Percentiles rank a stretch among this genome's conserved stretches.
Conservation (phyloP, 2,329 filamentous ascomycete genomes). For the Sphaerulina vaccinii region DNA sequence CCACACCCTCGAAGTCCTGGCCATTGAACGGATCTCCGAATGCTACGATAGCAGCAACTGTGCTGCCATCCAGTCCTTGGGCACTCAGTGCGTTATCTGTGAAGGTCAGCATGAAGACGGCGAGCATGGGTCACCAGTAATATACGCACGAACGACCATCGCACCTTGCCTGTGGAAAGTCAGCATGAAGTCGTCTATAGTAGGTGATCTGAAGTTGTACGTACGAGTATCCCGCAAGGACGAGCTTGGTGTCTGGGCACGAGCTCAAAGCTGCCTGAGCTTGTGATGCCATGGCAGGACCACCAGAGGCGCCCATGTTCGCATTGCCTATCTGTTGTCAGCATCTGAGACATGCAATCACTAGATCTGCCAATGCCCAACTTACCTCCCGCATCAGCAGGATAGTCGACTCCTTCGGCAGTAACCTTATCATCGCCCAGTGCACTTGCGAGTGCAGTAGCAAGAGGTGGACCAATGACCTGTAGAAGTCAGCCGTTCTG, state of each 20-base stretch:
- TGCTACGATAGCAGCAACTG: slow-evolving; percentile 30
- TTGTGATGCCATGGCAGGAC: slow-evolving; percentile 20
- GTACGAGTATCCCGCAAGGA: slow-evolving; percentile 25
- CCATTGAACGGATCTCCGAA: slow-evolving; percentile 34
- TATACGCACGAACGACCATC: neutral
- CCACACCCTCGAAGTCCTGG: slow-evolving; percentile 27
- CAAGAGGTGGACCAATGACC: slow-evolving; percentile 24
- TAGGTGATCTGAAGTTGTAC: neutral
- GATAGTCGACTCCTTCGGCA: slow-evolving; percentile 32
- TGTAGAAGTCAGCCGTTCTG: neutral
- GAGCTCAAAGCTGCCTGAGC: slow-evolving; percentile 17
- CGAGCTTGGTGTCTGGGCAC: slow-evolving; percentile 27
- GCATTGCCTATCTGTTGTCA: slow-evolving; percentile 16
- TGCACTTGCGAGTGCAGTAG: slow-evolving; percentile 18
- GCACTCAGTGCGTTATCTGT: slow-evolving; percentile 21
- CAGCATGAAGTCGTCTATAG: neutral
- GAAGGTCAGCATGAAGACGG: neutral
- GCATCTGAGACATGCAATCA: too few species aligned
- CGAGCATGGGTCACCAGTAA: neutral
- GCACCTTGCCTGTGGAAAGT: neutral
- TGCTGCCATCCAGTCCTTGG: slow-evolving; percentile 24
- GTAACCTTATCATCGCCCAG: slow-evolving; percentile 25
- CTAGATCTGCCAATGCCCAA: neutral
- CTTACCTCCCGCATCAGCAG: slow-evolving; percentile 24
- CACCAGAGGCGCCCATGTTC: slow-evolving; percentile 28